phyloP scores from a whole-genome alignment of 106 monocot species.

The Cymbidium sinense region DNA sequence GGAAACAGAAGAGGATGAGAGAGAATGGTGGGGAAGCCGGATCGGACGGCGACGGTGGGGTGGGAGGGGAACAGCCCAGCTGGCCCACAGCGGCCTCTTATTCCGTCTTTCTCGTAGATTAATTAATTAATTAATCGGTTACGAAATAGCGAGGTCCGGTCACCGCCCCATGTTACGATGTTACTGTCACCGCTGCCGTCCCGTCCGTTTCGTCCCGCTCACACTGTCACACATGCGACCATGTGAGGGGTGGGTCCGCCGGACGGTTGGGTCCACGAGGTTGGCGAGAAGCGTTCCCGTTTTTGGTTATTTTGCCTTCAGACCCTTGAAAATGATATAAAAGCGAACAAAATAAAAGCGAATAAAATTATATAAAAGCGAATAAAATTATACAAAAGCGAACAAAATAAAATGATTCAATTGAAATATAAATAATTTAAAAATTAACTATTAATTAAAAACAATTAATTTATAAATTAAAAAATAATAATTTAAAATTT shows the following conservation, averaged over 20 bases:
- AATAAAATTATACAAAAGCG: neutral
- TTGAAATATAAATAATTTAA: too few species aligned
- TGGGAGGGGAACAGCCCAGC: neutral
- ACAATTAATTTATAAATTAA: too few species aligned
- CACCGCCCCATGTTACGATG: neutral
- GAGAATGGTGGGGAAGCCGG: neutral
- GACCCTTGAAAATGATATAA: neutral
- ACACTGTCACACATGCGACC: conserved; percentile 1
- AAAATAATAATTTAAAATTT: too few species aligned
- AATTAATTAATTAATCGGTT: conserved; percentile 1
- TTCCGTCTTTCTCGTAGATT: conserved; percentile 5
- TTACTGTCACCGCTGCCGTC: conserved; percentile 1
- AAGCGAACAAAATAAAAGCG: neutral
- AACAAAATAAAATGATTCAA: too few species aligned
- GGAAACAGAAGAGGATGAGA: neutral
- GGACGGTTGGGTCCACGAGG: conserved; percentile 1
- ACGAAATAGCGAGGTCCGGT: neutral
- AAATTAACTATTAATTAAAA: too few species aligned
- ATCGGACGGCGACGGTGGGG: conserved; percentile 4
- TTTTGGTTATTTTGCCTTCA: neutral
- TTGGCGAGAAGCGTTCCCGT: conserved; percentile 5
- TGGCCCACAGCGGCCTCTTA: conserved; percentile 1
- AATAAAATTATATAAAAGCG: neutral
- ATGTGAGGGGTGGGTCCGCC: conserved; percentile 1
- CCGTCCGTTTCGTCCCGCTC: neutral